Evolutionary conservation across 1,284 basidiomycete genomes (phyloP).

Genomic region (Xanthoconium separans): DNA sequence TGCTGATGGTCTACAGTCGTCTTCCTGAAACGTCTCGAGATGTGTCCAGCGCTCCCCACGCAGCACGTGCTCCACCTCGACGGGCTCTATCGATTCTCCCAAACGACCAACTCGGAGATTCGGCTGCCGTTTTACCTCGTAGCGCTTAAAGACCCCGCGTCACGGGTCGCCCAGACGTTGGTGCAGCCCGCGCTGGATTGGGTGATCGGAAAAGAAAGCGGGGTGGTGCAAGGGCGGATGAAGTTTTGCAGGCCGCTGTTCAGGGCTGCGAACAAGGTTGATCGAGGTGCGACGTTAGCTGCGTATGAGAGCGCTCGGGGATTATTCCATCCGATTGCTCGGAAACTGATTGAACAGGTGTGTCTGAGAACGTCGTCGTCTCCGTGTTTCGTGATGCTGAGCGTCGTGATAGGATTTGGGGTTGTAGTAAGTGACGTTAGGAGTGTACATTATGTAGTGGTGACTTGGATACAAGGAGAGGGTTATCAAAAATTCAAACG

Average conservation of each 20-base stretch:
- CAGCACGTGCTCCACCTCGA: slow-evolving; percentile 57
- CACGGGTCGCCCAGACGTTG: slow-evolving; percentile 48
- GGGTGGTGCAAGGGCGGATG: slow-evolving; percentile 73
- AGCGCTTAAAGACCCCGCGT: slow-evolving; percentile 51
- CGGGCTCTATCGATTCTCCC: slow-evolving; percentile 52
- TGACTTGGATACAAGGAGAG: no score
- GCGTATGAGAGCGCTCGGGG: slow-evolving; percentile 55
- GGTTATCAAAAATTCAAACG: no score
- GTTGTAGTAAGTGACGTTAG: neutral
- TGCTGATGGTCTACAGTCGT: slow-evolving; percentile 45
- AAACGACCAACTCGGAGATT: slow-evolving; percentile 66
- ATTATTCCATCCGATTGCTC: slow-evolving; percentile 79
- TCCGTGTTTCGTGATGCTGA: neutral
- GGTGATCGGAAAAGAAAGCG: slow-evolving; percentile 63
- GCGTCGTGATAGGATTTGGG: slow-evolving; percentile 22
- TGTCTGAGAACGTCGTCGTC: neutral
- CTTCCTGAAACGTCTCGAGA: slow-evolving; percentile 71
- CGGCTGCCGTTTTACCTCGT: slow-evolving; percentile 70
- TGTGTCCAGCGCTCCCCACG: slow-evolving; percentile 53
- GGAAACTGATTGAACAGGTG: slow-evolving; percentile 74
- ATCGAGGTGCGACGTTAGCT: slow-evolving; percentile 60
- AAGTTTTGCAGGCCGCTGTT: slow-evolving; percentile 80
- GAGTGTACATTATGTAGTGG: no score
- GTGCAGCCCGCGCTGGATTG: slow-evolving; percentile 61
- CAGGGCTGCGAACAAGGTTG: slow-evolving; percentile 54